A percentile compares a stretch with the other conserved stretches of the same genome.
phyloP scores from a whole-genome alignment of 2,329 filamentous ascomycete genomes.

The Diaporthe nobilis region DNA sequence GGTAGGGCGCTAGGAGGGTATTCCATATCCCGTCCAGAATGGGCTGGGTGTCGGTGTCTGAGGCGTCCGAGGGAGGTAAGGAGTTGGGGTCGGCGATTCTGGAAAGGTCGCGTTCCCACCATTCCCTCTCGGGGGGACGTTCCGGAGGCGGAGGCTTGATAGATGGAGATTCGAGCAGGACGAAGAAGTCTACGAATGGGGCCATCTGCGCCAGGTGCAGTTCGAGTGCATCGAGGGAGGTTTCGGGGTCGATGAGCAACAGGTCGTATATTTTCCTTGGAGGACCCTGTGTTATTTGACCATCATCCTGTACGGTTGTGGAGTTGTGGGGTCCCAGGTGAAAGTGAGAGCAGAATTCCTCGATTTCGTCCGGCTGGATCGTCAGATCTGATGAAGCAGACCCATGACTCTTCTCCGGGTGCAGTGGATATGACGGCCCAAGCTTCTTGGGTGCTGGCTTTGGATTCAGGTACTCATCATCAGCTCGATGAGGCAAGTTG shows the following conservation, averaged over 20 bases:
- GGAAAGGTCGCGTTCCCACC: constrained; percentile 28
- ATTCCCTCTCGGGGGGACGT: constrained; percentile 17
- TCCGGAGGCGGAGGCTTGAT: background rate
- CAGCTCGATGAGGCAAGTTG: constrained; percentile 11
- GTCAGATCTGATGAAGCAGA: background rate
- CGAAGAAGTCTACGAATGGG: constrained; percentile 58
- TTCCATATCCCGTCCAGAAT: constrained; percentile 53
- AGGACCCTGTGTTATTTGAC: constrained; percentile 51
- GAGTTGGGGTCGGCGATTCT: background rate
- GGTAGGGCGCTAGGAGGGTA: constrained; percentile 51
- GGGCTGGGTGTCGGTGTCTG: constrained; percentile 54
- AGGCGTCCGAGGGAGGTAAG: constrained; percentile 49
- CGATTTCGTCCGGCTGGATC: constrained; percentile 4
- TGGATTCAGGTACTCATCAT: background rate
- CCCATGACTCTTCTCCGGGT: background rate
- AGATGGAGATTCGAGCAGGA: constrained; percentile 55
- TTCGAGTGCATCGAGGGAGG: constrained; percentile 42
- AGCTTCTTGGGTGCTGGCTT: background rate
- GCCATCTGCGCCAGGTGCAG: constrained; percentile 46
- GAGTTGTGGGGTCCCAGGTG: constrained; percentile 35
- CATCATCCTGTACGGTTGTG: constrained; percentile 41
- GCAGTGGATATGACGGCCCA: background rate
- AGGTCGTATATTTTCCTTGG: constrained; percentile 44
- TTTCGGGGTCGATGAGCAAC: constrained; percentile 43
- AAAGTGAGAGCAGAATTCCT: constrained; percentile 36